Conservation (phyloP, 441 rosid genomes). For the Croton setiger region DNA sequence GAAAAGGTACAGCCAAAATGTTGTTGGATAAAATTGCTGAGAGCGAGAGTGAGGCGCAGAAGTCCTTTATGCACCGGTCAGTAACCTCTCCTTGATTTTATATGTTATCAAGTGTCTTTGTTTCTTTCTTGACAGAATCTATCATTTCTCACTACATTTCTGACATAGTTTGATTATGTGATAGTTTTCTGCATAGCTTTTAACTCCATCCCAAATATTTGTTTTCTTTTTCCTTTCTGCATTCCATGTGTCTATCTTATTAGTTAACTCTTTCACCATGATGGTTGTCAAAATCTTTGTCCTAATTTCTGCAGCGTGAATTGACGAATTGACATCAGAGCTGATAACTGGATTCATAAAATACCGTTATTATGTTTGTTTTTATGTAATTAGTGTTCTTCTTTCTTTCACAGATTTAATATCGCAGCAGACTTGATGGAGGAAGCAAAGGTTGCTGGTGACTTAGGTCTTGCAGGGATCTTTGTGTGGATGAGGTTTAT, state of each 20-base stretch:
- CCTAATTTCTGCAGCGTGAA: background rate
- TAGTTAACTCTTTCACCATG: slow-evolving; percentile 18
- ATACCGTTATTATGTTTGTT: slow-evolving; percentile 6
- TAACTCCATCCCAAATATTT: background rate
- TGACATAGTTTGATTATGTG: background rate
- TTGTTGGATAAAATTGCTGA: slow-evolving; percentile 75
- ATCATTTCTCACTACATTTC: background rate
- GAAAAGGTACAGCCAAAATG: slow-evolving; percentile 74
- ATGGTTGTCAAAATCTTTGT: slow-evolving; percentile 20
- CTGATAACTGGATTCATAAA: background rate
- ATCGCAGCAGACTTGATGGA: slow-evolving; percentile 90
- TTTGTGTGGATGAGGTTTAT: slow-evolving; percentile 99
- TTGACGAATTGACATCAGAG: slow-evolving; percentile 12
- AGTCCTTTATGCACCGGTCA: slow-evolving; percentile 99
- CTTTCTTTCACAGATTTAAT: slow-evolving; percentile 60
- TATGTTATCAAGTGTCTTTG: background rate
- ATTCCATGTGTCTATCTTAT: background rate
- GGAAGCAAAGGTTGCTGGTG: slow-evolving; percentile 73
- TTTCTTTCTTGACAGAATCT: background rate
- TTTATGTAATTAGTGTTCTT: slow-evolving; percentile 18
- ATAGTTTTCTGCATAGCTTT: background rate
- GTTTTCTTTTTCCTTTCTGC: background rate
- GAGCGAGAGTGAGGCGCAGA: slow-evolving; percentile 93
- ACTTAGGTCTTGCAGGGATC: slow-evolving; percentile 85
- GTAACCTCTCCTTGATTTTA: slow-evolving; percentile 25